Base-by-base conservation (phyloP, 2,329 filamentous ascomycete genomes). In the Simplicillium sp. region DNA sequence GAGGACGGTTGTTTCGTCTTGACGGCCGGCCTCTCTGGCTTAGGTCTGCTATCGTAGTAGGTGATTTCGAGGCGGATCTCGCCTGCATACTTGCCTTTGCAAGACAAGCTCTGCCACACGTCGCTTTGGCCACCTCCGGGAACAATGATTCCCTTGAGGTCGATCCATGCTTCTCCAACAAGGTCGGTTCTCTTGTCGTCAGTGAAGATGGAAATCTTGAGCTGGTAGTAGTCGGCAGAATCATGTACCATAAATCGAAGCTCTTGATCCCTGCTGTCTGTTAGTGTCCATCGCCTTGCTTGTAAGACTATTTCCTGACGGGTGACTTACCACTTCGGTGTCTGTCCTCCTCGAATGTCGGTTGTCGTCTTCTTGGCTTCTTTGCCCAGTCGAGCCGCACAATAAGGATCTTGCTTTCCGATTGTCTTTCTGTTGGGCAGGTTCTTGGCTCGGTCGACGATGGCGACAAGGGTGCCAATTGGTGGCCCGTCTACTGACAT, bases 321-420 rank as follows among this genome's bases (percentile, higher is more conserved):
- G 25, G 29, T 7, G 16, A 43, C 60, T 50, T 77, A 96, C 92
- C 92, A 98, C 75, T 77, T 82, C 7, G 92, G 92, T 32, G 92
- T 97, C 65, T 98, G 92, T 34, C 92, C 92, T 48, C 92, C 92
- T 56, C 92, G 77, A 52, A 90, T 81, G 62, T 98, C 92, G 4
- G 90, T 96, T 33, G 84, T 83, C 3, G 92, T 98, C 73, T 96
- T 96, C 69, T 94, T 94, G 37, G 92, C 92, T 64, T 97, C 89
- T 62, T 98, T 98, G 29, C 90, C 92, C 36, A 98, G 67, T 40
- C 92, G 75, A 28, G 88, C 89, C 31, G 92, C 92, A 64, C 89
- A 96, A 63, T 97, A 98, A 0, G 92, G 90, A 59, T 97, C 89
- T 67, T 98, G 92, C 66, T 98, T 98, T 42, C 92, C 92, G 71